Evolutionary conservation across 2,329 filamentous ascomycete species (phyloP).

Genomic region (Xenoacremonium recifei): DNA sequence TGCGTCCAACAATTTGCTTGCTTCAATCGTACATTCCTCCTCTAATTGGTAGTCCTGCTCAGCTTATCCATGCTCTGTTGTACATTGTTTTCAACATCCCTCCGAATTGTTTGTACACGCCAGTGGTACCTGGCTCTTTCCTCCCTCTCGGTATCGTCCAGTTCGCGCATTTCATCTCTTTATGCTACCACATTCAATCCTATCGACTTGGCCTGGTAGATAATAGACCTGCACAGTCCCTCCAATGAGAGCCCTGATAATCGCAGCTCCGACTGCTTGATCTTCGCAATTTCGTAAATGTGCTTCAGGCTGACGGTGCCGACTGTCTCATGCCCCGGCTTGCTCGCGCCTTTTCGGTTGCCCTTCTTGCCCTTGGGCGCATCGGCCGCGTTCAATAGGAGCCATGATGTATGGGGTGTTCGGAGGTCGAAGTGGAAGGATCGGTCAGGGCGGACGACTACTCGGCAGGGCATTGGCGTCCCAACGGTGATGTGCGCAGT

Average conservation of each 20-base stretch:
- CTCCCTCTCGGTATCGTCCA: slow-evolving; percentile 4
- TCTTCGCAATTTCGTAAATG: slow-evolving; percentile 95
- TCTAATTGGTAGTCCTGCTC: slow-evolving; percentile 6
- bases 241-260: slow-evolving; percentile 70
- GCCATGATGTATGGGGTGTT: slow-evolving; percentile 89
- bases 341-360: slow-evolving; percentile 73
- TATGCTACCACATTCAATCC: slow-evolving; percentile 70
- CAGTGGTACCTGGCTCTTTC: slow-evolving; percentile 7
- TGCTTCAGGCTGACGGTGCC: slow-evolving; percentile 91
- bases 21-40: slow-evolving; percentile 15
- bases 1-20: too few relatives aligned
- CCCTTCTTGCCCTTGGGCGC: slow-evolving; percentile 71
- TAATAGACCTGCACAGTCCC: slow-evolving; percentile 70
- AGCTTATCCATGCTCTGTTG: slow-evolving; percentile 21
- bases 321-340: slow-evolving; percentile 73
- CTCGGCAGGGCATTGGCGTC: slow-evolving; percentile 84
- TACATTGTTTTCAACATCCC: slow-evolving; percentile 21
- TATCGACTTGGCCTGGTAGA: slow-evolving; percentile 73
- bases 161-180: slow-evolving; percentile 8
- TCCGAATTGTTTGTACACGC: slow-evolving; percentile 11
- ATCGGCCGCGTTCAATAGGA: slow-evolving; percentile 81
- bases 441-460: slow-evolving; percentile 89
- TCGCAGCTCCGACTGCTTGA: slow-evolving; percentile 79
- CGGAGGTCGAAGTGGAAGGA: slow-evolving; percentile 91
- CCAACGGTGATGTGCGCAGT: slow-evolving; percentile 81